These are phyloP conservation scores for Yamadazyma kanchanaburiensis DNA, from an alignment of 1,139 yeast genomes.

Conservation along the genomic window DNA sequence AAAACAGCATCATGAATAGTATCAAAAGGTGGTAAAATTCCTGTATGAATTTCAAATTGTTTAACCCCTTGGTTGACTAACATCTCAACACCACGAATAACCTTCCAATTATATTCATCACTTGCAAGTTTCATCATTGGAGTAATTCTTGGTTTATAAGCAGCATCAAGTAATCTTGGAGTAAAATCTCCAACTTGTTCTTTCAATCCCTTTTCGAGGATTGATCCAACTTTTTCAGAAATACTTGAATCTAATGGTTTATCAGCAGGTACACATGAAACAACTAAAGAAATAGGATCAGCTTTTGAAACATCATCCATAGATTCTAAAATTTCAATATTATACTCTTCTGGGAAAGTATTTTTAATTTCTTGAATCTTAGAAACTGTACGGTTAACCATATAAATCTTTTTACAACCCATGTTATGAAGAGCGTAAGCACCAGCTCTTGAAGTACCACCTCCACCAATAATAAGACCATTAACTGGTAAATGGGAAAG, in stretches of 20 bases:
- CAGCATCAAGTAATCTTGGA: slow-evolving; percentile 79
- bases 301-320: slow-evolving; percentile 39
- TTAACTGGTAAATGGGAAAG: slow-evolving; percentile 29
- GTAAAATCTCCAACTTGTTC: slow-evolving; percentile 27
- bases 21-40: slow-evolving; percentile 59
- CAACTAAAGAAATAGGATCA: slow-evolving; percentile 56
- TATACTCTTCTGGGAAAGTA: slow-evolving; percentile 59
- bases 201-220: slow-evolving; percentile 40
- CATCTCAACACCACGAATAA: slow-evolving; percentile 87
- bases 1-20: slow-evolving; percentile 59
- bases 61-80: slow-evolving; percentile 88
- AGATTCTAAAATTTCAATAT: slow-evolving; percentile 57
- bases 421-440: slow-evolving; percentile 76
- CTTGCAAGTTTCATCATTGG: slow-evolving; percentile 78
- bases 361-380: slow-evolving; percentile 60
- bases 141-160: slow-evolving; percentile 84
- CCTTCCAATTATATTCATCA: slow-evolving; percentile 60
- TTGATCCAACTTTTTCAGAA: slow-evolving; percentile 41
- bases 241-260: slow-evolving; percentile 60
- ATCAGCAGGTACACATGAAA: slow-evolving; percentile 90
- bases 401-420: slow-evolving; percentile 75
- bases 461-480: slow-evolving; percentile 89
- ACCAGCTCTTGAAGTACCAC: slow-evolving; percentile 97
- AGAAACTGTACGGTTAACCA: slow-evolving; percentile 74
- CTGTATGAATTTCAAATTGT: slow-evolving; percentile 81